A percentile compares a stretch with the other conserved stretches of the same genome.
Evolutionary conservation across 331 rosid species (phyloP).

Genomic region (Prunus yedoensis): DNA sequence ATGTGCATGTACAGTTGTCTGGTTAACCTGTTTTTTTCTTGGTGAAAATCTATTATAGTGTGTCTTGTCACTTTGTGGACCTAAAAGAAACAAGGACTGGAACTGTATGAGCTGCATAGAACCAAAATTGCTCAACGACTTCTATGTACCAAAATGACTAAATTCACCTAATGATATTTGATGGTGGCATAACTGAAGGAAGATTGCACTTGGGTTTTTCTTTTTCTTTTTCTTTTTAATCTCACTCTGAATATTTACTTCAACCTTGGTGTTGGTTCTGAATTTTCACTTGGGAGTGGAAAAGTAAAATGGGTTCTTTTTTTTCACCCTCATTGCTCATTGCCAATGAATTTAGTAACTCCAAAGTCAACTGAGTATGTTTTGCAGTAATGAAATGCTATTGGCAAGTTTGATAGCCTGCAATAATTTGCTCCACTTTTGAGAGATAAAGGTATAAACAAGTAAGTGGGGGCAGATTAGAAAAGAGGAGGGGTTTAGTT

Average conservation of each 20-base stretch:
- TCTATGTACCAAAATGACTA: background rate
- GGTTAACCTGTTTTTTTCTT: background rate
- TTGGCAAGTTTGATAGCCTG: slow-evolving; percentile 34
- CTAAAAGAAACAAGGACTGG: background rate
- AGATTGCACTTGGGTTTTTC: background rate
- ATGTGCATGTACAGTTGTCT: background rate
- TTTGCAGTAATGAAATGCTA: slow-evolving; percentile 12
- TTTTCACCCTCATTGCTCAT: background rate
- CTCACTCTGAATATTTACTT: background rate
- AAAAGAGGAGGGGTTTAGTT: slow-evolving; percentile 24
- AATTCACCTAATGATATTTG: background rate
- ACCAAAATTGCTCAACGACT: slow-evolving; percentile 2
- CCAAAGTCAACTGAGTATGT: slow-evolving; percentile 27
- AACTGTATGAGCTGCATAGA: background rate
- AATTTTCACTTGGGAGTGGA: slow-evolving; percentile 3
- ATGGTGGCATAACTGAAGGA: slow-evolving; percentile 1
- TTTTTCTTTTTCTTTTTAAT: background rate
- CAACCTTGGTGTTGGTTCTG: background rate
- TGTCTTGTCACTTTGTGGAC: slow-evolving; percentile 10
- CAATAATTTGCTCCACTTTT: slow-evolving; percentile 41
- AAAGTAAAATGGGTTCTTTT: background rate
- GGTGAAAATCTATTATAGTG: background rate
- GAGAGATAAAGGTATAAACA: slow-evolving; percentile 34
- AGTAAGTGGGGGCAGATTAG: slow-evolving; percentile 45
- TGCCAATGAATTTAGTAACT: background rate